Evolutionary conservation across 257 asterid genomes (phyloP).

Genomic region (Solanum lycopersicoides): DNA sequence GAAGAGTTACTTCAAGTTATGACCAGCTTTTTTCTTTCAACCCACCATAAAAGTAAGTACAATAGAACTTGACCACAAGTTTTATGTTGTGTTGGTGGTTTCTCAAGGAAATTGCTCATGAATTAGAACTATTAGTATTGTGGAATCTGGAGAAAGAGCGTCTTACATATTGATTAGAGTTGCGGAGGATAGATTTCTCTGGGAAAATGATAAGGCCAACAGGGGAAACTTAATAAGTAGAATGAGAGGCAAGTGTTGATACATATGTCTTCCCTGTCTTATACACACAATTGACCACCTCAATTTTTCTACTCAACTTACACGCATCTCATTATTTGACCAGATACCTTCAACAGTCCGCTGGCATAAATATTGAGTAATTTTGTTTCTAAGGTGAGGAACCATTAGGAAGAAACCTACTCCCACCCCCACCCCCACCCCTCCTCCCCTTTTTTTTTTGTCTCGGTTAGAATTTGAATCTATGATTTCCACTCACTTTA

Average conservation of each 20-base stretch:
- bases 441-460: background rate
- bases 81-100: background rate
- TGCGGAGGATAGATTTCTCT: background rate
- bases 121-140: background rate
- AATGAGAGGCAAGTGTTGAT: background rate
- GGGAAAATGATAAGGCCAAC: background rate
- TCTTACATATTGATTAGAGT: background rate
- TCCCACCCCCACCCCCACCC: rapidly evolving
- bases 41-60: background rate
- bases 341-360: background rate
- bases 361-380: background rate
- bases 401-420: background rate
- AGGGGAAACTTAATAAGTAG: background rate
- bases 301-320: background rate
- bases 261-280: background rate
- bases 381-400: background rate
- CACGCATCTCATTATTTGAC: background rate
- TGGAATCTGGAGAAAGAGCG: background rate
- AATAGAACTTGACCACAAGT: background rate
- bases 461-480: background rate
- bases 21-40: background rate
- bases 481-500: background rate
- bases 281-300: background rate
- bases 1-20: background rate
- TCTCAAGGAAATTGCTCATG: background rate